These are phyloP conservation scores for Microcera coccophila DNA, from an alignment of 2,329 filamentous ascomycete genomes.

Conservation along the genomic window DNA sequence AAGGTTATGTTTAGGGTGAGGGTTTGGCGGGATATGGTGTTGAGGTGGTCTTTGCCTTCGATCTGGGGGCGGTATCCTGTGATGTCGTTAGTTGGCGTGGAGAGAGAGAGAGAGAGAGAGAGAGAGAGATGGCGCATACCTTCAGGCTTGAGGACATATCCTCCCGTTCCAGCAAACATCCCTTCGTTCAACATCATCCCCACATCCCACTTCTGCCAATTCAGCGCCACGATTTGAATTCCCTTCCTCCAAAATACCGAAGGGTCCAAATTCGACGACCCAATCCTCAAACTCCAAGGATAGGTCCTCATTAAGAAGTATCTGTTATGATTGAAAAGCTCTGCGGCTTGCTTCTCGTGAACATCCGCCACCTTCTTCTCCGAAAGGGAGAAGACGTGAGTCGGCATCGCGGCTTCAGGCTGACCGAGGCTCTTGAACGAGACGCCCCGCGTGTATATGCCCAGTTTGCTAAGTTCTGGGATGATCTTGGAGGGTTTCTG, in stretches of 20 bases:
- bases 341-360: slow-evolving; percentile 45
- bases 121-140: slow-evolving; percentile 39
- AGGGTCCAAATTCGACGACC: slow-evolving; percentile 84
- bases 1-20: slow-evolving; percentile 71
- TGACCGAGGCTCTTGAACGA: slow-evolving; percentile 76
- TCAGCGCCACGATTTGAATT: slow-evolving; percentile 85
- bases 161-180: slow-evolving; percentile 81
- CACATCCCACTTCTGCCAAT: slow-evolving; percentile 88
- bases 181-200: slow-evolving; percentile 95
- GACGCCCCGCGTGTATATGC: slow-evolving; percentile 78
- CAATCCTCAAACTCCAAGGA: slow-evolving; percentile 75
- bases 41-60: slow-evolving; percentile 19
- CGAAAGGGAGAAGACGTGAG: slow-evolving; percentile 65
- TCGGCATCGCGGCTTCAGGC: slow-evolving; percentile 62
- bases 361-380: slow-evolving; percentile 62
- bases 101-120: background rate
- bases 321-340: slow-evolving; percentile 77
- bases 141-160: slow-evolving; percentile 80
- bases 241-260: slow-evolving; percentile 82
- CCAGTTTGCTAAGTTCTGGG: slow-evolving; percentile 68
- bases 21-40: slow-evolving; percentile 47
- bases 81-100: background rate
- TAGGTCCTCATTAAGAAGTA: slow-evolving; percentile 83
- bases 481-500: slow-evolving; percentile 62
- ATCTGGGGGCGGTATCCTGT: slow-evolving; percentile 32